Evolutionary conservation across 768 basidiomycete species (phyloP).

Genomic region (Pleurotus platypus): DNA sequence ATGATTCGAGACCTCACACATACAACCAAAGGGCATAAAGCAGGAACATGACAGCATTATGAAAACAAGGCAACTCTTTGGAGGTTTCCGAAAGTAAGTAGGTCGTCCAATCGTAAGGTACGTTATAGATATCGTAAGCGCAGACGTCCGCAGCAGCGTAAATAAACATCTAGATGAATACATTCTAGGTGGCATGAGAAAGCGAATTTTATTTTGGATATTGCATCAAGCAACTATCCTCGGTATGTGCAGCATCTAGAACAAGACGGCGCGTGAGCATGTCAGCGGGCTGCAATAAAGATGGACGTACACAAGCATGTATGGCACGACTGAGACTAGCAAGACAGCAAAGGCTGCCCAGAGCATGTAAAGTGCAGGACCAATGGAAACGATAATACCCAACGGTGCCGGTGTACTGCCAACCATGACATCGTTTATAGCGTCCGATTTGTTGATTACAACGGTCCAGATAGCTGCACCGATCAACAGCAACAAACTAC

Average conservation of each 20-base stretch:
- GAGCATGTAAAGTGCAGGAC: slow-evolving; percentile 58
- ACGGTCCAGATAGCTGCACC: slow-evolving; percentile 78
- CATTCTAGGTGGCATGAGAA: neutral
- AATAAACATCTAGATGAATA: slow-evolving; percentile 7
- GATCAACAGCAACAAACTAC: slow-evolving; percentile 60
- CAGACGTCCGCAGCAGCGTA: neutral
- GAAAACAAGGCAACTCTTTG: no score
- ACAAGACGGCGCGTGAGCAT: neutral
- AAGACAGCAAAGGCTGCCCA: slow-evolving; percentile 78
- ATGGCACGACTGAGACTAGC: slow-evolving; percentile 63
- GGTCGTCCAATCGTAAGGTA: neutral
- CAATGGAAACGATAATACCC: slow-evolving; percentile 62
- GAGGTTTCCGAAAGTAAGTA: no score
- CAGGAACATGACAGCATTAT: no score
- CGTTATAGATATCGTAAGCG: slow-evolving; percentile 5
- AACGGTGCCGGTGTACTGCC: slow-evolving; percentile 36
- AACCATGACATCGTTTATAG: slow-evolving; percentile 51
- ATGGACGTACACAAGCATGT: slow-evolving; percentile 65
- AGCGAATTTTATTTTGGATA: neutral
- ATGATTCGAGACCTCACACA: no score
- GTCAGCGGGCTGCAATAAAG: neutral
- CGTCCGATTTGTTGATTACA: slow-evolving; percentile 59
- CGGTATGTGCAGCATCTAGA: slow-evolving; percentile 77
- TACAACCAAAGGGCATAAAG: no score
- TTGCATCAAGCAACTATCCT: slow-evolving; percentile 37